phyloP scores from a whole-genome alignment of 2,329 filamentous ascomycete species.

The Paecilomyces niveus region DNA sequence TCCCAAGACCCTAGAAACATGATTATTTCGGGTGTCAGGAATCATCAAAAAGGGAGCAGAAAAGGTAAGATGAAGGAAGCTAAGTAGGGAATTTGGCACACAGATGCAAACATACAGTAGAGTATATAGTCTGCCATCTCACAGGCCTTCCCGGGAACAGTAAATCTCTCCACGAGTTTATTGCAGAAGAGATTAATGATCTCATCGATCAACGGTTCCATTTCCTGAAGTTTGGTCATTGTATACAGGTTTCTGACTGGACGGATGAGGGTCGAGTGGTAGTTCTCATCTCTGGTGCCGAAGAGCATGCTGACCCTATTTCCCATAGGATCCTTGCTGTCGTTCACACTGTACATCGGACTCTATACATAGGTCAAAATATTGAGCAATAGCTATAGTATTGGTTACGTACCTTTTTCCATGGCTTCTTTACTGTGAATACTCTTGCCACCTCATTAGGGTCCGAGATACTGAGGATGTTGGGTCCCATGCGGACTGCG shows the following conservation, averaged over 20 bases:
- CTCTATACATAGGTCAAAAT: constrained; percentile 4
- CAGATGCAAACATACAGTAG: constrained; percentile 11
- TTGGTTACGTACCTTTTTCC: not conserved
- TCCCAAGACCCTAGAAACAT: constrained; percentile 10
- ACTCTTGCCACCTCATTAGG: constrained; percentile 49
- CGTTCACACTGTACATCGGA: constrained; percentile 13
- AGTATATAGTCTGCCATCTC: constrained; percentile 36
- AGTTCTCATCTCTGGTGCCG: constrained; percentile 23
- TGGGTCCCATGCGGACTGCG: constrained; percentile 68
- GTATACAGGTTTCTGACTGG: constrained; percentile 33
- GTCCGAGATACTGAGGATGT: constrained; percentile 65
- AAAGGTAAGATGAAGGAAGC: not conserved
- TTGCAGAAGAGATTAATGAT: constrained; percentile 23
- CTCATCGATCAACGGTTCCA: constrained; percentile 17
- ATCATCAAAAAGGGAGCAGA: not conserved
- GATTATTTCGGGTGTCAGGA: not conserved
- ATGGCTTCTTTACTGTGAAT: not conserved
- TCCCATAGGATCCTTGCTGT: constrained; percentile 20
- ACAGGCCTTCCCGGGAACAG: constrained; percentile 18
- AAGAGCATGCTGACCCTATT: constrained; percentile 30
- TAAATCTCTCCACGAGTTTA: constrained; percentile 23
- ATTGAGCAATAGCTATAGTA: not conserved
- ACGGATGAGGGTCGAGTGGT: constrained; percentile 29
- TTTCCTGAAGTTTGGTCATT: constrained; percentile 13
- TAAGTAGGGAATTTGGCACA: too few species aligned